Conservation (phyloP, 2,329 filamentous ascomycete genomes). For the Ascochyta fabae region DNA sequence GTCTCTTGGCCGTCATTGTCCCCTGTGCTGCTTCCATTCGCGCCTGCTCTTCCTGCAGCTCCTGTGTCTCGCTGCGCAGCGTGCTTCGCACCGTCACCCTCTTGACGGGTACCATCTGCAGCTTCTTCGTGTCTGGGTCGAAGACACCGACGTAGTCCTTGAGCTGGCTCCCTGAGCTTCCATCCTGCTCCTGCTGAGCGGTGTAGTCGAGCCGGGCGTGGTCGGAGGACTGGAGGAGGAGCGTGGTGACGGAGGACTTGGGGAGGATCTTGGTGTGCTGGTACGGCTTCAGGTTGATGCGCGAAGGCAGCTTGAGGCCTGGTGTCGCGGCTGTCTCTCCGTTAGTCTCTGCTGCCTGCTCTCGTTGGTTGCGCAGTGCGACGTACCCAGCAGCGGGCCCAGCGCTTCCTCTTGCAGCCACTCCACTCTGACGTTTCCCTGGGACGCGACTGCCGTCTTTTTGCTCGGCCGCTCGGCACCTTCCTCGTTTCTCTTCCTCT, state of each 20-base stretch:
- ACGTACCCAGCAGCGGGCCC: constrained; percentile 58
- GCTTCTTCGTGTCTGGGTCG: constrained; percentile 59
- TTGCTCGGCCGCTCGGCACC: constrained; percentile 47
- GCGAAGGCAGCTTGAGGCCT: constrained; percentile 50
- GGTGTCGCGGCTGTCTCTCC: constrained; percentile 49
- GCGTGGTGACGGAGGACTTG: constrained; percentile 47
- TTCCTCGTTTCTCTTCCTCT: constrained; percentile 48
- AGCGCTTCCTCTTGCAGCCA: constrained; percentile 55
- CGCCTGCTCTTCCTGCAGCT: constrained; percentile 45
- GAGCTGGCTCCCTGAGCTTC: constrained; percentile 56
- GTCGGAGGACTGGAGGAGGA: constrained; percentile 66
- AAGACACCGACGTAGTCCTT: constrained; percentile 68
- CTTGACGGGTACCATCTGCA: constrained; percentile 61
- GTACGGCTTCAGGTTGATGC: constrained; percentile 59
- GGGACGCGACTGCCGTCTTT: constrained; percentile 52
- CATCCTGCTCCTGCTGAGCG: constrained; percentile 58
- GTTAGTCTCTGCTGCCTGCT: neutral
- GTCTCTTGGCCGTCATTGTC: constrained; percentile 65
- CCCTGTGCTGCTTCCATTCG: constrained; percentile 34
- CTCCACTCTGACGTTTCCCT: constrained; percentile 52
- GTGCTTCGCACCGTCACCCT: constrained; percentile 62
- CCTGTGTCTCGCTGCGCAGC: constrained; percentile 53
- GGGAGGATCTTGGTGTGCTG: constrained; percentile 42
- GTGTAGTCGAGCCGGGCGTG: constrained; percentile 67
- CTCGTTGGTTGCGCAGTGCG: neutral